These are phyloP conservation scores for Garcia nutans DNA, from an alignment of 345 rosid genomes.

Conservation along the genomic window DNA sequence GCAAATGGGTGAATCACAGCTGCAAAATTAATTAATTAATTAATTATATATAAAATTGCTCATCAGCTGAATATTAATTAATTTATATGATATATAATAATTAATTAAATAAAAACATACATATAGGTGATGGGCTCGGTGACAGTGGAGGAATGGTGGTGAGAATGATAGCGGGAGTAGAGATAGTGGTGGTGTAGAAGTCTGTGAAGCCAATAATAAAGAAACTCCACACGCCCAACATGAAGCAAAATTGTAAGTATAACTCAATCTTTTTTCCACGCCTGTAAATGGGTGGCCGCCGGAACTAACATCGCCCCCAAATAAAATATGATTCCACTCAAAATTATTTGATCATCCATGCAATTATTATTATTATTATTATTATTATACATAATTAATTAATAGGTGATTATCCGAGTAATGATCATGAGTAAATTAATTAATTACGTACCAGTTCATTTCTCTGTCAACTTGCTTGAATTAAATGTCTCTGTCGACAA, in stretches of 20 bases:
- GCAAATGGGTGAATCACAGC: conserved; percentile 88
- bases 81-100: too few species aligned
- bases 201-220: conserved; percentile 78
- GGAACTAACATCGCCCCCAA: conserved; percentile 9
- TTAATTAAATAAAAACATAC: conserved; percentile 10
- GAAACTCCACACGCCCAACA: conserved; percentile 73
- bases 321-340: conserved; percentile 55
- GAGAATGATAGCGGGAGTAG: conserved; percentile 90
- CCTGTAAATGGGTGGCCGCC: conserved; percentile 40
- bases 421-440: too few species aligned
- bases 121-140: conserved; percentile 83
- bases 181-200: conserved; percentile 80
- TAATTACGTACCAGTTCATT: conserved; percentile 38
- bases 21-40: conserved; percentile 24
- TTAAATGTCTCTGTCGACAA: conserved; percentile 66
- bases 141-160: conserved; percentile 81
- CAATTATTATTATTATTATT: not conserved
- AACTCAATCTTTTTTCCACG: conserved; percentile 63
- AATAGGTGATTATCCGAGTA: too few species aligned
- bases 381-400: too few species aligned
- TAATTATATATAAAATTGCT: too few species aligned
- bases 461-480: conserved; percentile 80
- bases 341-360: conserved; percentile 78
- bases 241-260: conserved; percentile 49
- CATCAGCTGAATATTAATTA: too few species aligned